Conservation (phyloP, 345 rosid species). For the Camelina sativa region DNA sequence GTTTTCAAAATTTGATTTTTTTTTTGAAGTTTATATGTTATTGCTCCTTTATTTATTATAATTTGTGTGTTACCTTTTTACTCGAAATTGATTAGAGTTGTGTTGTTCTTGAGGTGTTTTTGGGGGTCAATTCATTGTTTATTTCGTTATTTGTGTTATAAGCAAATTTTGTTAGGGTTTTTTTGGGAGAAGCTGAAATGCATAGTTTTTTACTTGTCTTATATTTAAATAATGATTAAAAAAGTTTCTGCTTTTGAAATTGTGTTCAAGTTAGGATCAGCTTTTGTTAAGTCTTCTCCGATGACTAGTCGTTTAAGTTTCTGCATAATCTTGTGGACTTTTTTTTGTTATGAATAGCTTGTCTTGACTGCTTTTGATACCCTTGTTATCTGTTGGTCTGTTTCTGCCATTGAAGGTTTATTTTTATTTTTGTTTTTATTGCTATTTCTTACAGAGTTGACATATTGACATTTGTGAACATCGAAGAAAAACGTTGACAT, state of each 20-base stretch:
- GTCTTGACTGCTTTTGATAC: constrained; percentile 1
- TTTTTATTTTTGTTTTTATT: neutral
- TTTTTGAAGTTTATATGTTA: neutral
- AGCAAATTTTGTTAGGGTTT: neutral
- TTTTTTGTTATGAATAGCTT: neutral
- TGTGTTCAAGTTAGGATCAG: neutral
- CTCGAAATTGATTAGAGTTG: neutral
- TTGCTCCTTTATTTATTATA: neutral
- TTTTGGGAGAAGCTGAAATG: neutral
- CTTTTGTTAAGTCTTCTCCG: constrained; percentile 5
- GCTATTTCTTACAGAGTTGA: constrained; percentile 13
- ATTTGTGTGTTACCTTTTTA: constrained; percentile 12
- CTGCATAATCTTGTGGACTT: neutral
- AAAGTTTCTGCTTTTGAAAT: neutral
- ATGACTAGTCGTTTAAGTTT: neutral
- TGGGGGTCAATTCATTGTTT: neutral
- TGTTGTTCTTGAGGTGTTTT: constrained; percentile 4
- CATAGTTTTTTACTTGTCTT: too few species aligned
- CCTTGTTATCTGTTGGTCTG: constrained; percentile 3
- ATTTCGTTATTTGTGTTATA: too few species aligned
- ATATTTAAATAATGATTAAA: neutral
- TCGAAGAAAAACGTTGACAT: neutral
- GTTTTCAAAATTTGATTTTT: neutral
- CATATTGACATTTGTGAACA: neutral
- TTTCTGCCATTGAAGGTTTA: constrained; percentile 15